A percentile compares a stretch with the other conserved stretches of the same genome.
Evolutionary conservation across 2,329 filamentous ascomycete species (phyloP).

Genomic region (Microcera coccophila): DNA sequence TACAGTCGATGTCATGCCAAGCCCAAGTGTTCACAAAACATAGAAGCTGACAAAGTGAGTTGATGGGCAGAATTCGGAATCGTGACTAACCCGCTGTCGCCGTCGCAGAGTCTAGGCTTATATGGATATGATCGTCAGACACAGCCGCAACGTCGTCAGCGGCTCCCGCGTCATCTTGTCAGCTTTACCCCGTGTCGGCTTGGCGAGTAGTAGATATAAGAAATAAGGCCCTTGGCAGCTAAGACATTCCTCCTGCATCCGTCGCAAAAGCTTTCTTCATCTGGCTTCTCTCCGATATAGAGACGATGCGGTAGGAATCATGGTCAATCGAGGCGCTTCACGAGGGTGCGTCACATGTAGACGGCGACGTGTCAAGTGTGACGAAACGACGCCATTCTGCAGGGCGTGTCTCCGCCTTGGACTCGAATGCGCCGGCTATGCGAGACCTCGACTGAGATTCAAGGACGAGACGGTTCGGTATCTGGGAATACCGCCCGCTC

Average conservation of each 20-base stretch:
- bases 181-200: not conserved
- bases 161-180: not conserved
- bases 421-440: slow-evolving; percentile 13
- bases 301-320: too few relatives aligned
- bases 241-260: not conserved
- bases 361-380: slow-evolving; percentile 15
- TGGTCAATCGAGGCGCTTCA: slow-evolving; percentile 17
- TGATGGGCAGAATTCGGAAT: too few relatives aligned
- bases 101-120: not conserved
- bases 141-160: not conserved
- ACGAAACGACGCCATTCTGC: slow-evolving; percentile 13
- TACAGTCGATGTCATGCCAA: not conserved
- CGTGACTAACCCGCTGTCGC: not conserved
- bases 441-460: slow-evolving; percentile 4
- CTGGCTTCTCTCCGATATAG: too few relatives aligned
- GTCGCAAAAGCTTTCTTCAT: not conserved
- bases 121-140: not conserved
- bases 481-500: not conserved
- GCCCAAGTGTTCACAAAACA: not conserved
- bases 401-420: slow-evolving; percentile 10
- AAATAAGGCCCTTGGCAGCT: not conserved
- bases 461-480: slow-evolving; percentile 9
- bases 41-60: too few relatives aligned
- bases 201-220: not conserved
- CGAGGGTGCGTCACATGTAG: slow-evolving; percentile 15